Percentiles rank a stretch among this genome's conserved stretches.
Evolutionary conservation across 1,284 basidiomycete species (phyloP).

Genomic region (Pyrrhoderma lamaoense): DNA sequence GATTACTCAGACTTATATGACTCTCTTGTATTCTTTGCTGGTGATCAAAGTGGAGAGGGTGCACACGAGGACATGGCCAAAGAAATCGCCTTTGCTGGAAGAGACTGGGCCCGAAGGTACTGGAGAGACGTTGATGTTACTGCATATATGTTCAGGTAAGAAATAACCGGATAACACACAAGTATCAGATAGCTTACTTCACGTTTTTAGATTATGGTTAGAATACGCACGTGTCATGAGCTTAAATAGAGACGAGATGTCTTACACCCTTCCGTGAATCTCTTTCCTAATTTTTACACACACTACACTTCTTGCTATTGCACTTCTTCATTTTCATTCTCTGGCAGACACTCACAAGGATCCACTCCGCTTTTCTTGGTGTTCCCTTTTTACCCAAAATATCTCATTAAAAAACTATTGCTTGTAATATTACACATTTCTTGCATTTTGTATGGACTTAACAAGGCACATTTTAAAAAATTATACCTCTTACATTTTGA

Average conservation of each 20-base stretch:
- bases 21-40: constrained; percentile 50
- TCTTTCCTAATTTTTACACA: too few species aligned
- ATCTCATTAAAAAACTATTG: too few species aligned
- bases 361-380: too few species aligned
- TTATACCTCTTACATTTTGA: too few species aligned
- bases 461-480: too few species aligned
- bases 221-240: constrained; percentile 34
- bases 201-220: constrained; percentile 31
- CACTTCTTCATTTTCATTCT: too few species aligned
- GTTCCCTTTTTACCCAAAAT: too few species aligned
- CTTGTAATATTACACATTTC: too few species aligned
- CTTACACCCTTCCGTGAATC: constrained; percentile 14
- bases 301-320: too few species aligned
- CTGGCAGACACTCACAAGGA: too few species aligned
- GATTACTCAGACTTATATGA: constrained; percentile 53
- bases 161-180: neutral
- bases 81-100: constrained; percentile 49
- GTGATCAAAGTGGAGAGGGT: constrained; percentile 35
- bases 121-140: constrained; percentile 62
- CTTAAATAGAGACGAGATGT: constrained; percentile 30
- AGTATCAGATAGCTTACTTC: neutral
- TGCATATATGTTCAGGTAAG: constrained; percentile 55
- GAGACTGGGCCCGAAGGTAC: constrained; percentile 50
- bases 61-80: constrained; percentile 48
- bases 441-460: too few species aligned